These are phyloP conservation scores for Phyllosticta citribraziliensis DNA, from an alignment of 2,329 filamentous ascomycete genomes.

Conservation along the genomic window DNA sequence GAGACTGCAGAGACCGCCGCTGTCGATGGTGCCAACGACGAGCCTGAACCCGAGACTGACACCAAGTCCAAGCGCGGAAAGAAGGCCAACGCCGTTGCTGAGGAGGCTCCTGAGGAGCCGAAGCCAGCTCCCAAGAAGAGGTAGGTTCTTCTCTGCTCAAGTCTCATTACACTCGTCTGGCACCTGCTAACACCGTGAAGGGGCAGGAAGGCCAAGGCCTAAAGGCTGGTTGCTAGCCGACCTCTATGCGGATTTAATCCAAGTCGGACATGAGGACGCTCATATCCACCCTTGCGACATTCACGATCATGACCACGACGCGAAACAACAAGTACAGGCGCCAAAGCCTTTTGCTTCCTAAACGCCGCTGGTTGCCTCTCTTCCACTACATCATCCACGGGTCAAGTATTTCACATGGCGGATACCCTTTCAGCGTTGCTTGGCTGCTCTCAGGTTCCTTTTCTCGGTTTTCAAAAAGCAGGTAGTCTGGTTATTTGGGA, in stretches of 20 bases:
- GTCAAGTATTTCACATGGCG: neutral
- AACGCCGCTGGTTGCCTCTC: neutral
- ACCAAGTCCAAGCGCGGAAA: neutral
- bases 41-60: neutral
- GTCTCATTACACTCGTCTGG: neutral
- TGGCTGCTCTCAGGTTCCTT: neutral
- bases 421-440: neutral
- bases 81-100: neutral
- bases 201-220: conserved; percentile 6
- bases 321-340: neutral
- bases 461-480: neutral
- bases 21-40: neutral
- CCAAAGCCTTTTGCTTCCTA: neutral
- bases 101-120: conserved; percentile 1
- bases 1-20: neutral
- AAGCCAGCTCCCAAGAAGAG: conserved; percentile 4
- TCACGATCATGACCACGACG: neutral
- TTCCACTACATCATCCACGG: neutral
- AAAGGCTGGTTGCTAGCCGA: neutral
- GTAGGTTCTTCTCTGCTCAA: neutral
- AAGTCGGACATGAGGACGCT: neutral
- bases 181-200: neutral
- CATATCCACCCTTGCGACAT: neutral
- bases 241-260: neutral
- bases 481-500: neutral